A percentile compares a stretch with the other conserved stretches of the same genome.
Evolutionary conservation across 1,284 basidiomycete genomes (phyloP).

Genomic region (Sporisorium iseilematis-ciliati): DNA sequence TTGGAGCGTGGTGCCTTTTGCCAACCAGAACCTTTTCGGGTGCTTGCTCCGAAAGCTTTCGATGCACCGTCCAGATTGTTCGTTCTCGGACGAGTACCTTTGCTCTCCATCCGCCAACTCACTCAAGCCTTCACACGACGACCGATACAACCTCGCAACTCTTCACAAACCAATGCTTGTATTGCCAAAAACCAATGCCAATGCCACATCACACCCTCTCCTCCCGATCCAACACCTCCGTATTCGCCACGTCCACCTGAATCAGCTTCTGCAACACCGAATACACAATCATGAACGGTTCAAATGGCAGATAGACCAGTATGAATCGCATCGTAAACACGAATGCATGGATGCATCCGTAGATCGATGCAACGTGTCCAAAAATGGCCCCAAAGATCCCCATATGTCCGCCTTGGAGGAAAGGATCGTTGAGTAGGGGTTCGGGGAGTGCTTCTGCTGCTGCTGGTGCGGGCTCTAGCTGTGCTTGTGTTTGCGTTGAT

Average conservation of each 20-base stretch:
- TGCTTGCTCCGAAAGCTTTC: no score
- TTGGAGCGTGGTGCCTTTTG: no score
- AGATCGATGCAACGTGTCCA: constrained; percentile 39
- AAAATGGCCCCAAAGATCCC: constrained; percentile 45
- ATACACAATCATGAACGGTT: constrained; percentile 41
- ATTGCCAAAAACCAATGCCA: background rate
- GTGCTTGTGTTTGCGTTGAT: background rate
- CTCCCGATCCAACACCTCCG: constrained; percentile 41
- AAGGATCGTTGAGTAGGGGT: constrained; percentile 33
- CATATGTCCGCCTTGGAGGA: constrained; percentile 23
- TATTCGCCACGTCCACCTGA: constrained; percentile 41
- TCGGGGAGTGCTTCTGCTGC: constrained; percentile 17
- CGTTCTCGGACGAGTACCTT: background rate
- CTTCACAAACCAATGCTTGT: background rate
- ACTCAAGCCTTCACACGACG: no score
- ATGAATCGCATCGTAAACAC: constrained; percentile 39
- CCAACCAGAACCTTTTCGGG: no score
- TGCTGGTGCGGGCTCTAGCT: background rate
- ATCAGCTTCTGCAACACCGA: constrained; percentile 30
- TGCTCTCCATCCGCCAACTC: background rate
- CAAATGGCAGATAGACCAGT: constrained; percentile 44
- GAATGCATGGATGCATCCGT: constrained; percentile 42
- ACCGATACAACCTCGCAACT: background rate
- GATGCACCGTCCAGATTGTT: no score
- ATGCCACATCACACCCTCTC: background rate